Conservation (phyloP, 1,139 yeast species). For the Suhomyces yuchorum region DNA sequence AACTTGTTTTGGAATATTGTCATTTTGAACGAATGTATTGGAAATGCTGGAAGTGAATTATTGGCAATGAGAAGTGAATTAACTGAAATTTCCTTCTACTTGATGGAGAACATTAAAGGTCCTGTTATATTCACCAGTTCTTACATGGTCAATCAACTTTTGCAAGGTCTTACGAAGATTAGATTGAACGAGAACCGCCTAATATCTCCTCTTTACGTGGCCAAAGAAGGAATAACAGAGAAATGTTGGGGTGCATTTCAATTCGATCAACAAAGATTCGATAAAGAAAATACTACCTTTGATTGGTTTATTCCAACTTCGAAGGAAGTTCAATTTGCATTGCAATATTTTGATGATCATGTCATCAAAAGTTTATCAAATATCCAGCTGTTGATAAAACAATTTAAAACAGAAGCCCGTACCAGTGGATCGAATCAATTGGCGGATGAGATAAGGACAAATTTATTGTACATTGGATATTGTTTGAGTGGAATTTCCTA, state of each 20-base stretch:
- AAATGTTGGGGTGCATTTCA: slow-evolving; percentile 77
- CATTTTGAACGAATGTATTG: slow-evolving; percentile 69
- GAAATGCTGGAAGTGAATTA: slow-evolving; percentile 62
- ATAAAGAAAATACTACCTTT: slow-evolving; percentile 50
- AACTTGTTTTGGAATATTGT: slow-evolving; percentile 73
- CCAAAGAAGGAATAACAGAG: slow-evolving; percentile 41
- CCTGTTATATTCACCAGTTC: slow-evolving; percentile 54
- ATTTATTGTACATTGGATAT: slow-evolving; percentile 59
- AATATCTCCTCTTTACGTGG: slow-evolving; percentile 43
- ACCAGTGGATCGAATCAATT: slow-evolving; percentile 29
- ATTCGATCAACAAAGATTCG: slow-evolving; percentile 45
- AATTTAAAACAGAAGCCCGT: slow-evolving; percentile 21
- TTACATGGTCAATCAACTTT: slow-evolving; percentile 63
- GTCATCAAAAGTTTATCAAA: slow-evolving; percentile 46
- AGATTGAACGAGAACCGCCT: slow-evolving; percentile 58
- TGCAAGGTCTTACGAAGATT: slow-evolving; percentile 65
- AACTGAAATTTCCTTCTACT: slow-evolving; percentile 48
- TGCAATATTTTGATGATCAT: slow-evolving; percentile 57
- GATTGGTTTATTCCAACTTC: slow-evolving; percentile 75
- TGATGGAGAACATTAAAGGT: slow-evolving; percentile 68
- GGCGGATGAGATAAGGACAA: slow-evolving; percentile 56
- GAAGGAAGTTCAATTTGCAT: slow-evolving; percentile 62
- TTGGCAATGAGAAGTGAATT: slow-evolving; percentile 51
- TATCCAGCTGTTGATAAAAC: slow-evolving; percentile 42
- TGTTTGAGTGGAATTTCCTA: slow-evolving; percentile 74